Conservation (phyloP, 2,329 filamentous ascomycete genomes). For the Pseudocercospora fuligena region DNA sequence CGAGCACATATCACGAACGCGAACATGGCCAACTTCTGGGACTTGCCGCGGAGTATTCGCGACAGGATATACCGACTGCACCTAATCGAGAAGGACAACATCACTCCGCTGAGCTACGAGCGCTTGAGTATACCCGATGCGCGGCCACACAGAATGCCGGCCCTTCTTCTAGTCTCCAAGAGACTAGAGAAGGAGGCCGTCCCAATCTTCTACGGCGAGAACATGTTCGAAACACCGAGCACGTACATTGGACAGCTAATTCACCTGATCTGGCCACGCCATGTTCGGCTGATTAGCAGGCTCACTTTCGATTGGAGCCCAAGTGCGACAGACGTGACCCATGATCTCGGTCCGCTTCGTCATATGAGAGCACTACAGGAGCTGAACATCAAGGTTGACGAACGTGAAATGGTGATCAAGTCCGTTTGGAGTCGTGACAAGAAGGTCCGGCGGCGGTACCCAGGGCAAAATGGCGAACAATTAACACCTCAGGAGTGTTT, state of each 20-base stretch:
- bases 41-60: constrained; percentile 32
- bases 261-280: neutral
- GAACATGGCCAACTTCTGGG: constrained; percentile 34
- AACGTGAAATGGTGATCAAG: constrained; percentile 25
- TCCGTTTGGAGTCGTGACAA: neutral
- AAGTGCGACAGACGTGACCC: neutral
- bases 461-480: neutral
- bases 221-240: constrained; percentile 13
- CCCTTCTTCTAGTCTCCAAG: constrained; percentile 22
- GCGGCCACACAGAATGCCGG: constrained; percentile 18
- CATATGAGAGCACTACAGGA: constrained; percentile 29
- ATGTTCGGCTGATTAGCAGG: neutral
- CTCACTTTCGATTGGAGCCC: constrained; percentile 15
- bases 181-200: constrained; percentile 31
- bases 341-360: constrained; percentile 13
- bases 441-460: constrained; percentile 1
- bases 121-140: neutral
- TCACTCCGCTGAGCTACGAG: neutral
- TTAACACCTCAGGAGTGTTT: constrained; percentile 27
- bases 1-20: neutral
- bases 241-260: neutral
- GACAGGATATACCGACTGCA: constrained; percentile 36
- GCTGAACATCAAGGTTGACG: constrained; percentile 36
- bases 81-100: constrained; percentile 23
- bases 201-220: constrained; percentile 32